These are phyloP conservation scores for Amaranthus tricolor DNA, from an alignment of 179 eudicot species.

Conservation along the genomic window DNA sequence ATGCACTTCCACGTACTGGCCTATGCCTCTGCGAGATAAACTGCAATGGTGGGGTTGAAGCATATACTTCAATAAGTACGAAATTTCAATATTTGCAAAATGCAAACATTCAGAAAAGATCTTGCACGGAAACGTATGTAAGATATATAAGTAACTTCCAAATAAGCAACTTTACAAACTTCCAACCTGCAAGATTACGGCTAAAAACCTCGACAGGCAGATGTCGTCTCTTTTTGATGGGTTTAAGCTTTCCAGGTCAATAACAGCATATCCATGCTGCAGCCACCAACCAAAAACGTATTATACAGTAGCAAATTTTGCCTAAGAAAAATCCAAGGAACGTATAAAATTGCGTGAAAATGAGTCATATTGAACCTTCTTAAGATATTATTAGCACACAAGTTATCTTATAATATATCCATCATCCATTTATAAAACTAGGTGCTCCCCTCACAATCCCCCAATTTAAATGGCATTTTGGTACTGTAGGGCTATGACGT, in stretches of 20 bases:
- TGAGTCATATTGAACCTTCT: neutral
- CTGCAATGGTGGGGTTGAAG: slow-evolving; percentile 33
- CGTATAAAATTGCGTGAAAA: neutral
- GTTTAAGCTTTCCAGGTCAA: slow-evolving; percentile 53
- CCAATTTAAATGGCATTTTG: neutral
- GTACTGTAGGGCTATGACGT: neutral
- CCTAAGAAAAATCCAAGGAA: neutral
- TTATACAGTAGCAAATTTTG: neutral
- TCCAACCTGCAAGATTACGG: slow-evolving; percentile 73
- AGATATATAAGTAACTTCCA: neutral
- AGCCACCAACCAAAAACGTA: slow-evolving; percentile 17
- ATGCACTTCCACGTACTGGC: slow-evolving; percentile 87
- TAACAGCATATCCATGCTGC: slow-evolving; percentile 85
- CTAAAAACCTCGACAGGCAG: slow-evolving; percentile 61
- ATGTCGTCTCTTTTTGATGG: slow-evolving; percentile 51
- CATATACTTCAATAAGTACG: slow-evolving; percentile 9
- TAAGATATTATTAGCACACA: neutral
- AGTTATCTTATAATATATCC: neutral
- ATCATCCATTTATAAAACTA: too few relatives aligned
- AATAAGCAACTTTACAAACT: neutral
- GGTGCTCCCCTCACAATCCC: neutral
- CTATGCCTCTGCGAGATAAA: slow-evolving; percentile 82
- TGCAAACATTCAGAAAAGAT: slow-evolving; percentile 3
- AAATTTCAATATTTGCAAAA: neutral
- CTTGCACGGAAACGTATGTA: neutral